Percentiles rank a stretch among this genome's conserved stretches.
These are phyloP conservation scores for Nitzschia palea DNA, from an alignment of 108 stramenopile genomes.

Conservation along the genomic window DNA sequence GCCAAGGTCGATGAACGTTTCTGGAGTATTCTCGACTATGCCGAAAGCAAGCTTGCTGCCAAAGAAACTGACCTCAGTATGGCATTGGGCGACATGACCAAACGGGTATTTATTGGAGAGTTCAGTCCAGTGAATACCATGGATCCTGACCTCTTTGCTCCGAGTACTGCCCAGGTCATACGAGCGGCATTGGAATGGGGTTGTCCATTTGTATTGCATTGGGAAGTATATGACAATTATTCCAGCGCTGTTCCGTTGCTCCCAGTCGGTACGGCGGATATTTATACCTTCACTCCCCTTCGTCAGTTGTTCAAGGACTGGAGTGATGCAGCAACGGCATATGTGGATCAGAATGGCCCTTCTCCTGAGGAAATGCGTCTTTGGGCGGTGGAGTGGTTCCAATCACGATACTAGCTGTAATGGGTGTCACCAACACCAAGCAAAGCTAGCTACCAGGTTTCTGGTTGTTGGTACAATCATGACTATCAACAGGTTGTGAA, in stretches of 20 bases:
- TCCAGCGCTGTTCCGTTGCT: not conserved
- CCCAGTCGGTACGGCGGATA: not conserved
- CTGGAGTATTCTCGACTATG: not conserved
- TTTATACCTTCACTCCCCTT: not conserved
- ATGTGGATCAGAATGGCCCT: not conserved
- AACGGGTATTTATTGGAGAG: not conserved
- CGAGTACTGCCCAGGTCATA: not conserved
- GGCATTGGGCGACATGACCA: not conserved
- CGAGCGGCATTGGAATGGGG: conserved; percentile 3
- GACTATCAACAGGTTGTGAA: no score
- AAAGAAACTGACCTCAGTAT: not conserved
- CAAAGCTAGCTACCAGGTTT: not conserved
- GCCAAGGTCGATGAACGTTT: not conserved
- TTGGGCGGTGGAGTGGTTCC: conserved; percentile 3
- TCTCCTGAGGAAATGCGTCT: not conserved
- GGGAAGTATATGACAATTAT: conserved; percentile 2
- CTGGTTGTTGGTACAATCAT: no score
- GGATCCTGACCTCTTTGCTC: not conserved
- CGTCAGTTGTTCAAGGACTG: not conserved
- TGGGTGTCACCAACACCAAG: not conserved
- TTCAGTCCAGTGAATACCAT: not conserved
- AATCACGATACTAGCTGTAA: not conserved
- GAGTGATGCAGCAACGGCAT: not conserved
- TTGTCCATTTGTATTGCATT: conserved; percentile 7
- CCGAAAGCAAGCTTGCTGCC: not conserved